These are phyloP conservation scores for Candida albicans DNA, from an alignment of 1,139 yeast genomes.

Conservation along the genomic window DNA sequence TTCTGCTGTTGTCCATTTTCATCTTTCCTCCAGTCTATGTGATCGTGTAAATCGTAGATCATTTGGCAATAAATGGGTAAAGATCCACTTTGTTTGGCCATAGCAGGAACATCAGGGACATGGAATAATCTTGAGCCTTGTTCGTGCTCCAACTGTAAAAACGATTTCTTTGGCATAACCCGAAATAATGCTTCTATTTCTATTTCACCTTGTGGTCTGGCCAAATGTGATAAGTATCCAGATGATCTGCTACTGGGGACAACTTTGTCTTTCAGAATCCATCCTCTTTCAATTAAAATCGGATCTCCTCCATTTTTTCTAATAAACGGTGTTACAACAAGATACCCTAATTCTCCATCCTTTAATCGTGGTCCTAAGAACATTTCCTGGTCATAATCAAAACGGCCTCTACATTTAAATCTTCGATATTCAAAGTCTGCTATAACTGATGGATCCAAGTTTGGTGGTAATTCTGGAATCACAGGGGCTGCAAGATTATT, in stretches of 20 bases:
- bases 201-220: constrained; percentile 74
- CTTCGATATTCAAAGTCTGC: constrained; percentile 77
- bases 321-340: constrained; percentile 77
- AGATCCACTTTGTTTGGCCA: constrained; percentile 69
- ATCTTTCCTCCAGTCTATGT: constrained; percentile 46
- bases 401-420: constrained; percentile 71
- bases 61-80: constrained; percentile 80
- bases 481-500: constrained; percentile 76
- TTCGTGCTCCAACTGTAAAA: constrained; percentile 76
- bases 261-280: constrained; percentile 77
- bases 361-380: constrained; percentile 87
- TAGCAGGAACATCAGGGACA: constrained; percentile 76
- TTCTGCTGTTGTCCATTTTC: constrained; percentile 9
- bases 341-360: constrained; percentile 77
- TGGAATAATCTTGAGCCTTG: constrained; percentile 59
- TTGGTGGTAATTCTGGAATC: constrained; percentile 61
- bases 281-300: constrained; percentile 84
- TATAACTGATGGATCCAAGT: constrained; percentile 54
- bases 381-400: constrained; percentile 83
- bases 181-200: constrained; percentile 74
- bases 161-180: constrained; percentile 66
- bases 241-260: constrained; percentile 57
- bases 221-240: constrained; percentile 57
- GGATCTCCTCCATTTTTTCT: constrained; percentile 72
- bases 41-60: constrained; percentile 63